Evolutionary conservation across 1,139 yeast species (phyloP), one percentile per base, ranked within the genome.

Genomic region (Hansenula sp.): DNA sequence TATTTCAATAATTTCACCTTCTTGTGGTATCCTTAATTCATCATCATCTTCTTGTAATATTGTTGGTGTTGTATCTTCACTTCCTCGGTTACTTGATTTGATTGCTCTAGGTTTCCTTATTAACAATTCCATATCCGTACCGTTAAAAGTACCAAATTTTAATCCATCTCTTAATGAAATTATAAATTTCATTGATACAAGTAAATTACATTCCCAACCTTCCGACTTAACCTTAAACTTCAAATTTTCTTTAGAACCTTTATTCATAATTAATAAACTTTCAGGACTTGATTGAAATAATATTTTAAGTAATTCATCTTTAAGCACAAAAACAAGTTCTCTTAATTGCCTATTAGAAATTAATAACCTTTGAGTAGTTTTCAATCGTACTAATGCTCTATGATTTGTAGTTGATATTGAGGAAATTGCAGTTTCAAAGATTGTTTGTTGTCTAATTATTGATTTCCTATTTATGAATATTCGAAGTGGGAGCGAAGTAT

Each of bases 381-480:
- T 32, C 28, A 41, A 17, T 12, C 35, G 13, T 3, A 41, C 37
- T 11, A 51, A 22, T 1, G 52, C 48, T 16, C 45, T 37, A 26
- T 49, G 53, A 26, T 34, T 43, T 12, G 35, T 39, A 1, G 52
- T 49, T 12, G 45, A 43, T 2, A 45, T 43, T 8, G 52, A 43
- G 2, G 52, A 44, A 3, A 49, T 44, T 3, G 48, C 52, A 10
- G 51, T 43, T 36, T 50, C 48, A 26, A 49, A 48, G 8, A 43
- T 32, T 19, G 28, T 42, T 35, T 25, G 18, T 26, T 43, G 35
- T 27, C 36, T 41, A 10, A 37, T 24, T 11, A 46, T 39, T 17
- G 47, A 47, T 34, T 41, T 47, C 18, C 52, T 34, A 32, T 48
- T 47, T 29, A 45, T 42, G 38, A 47, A 50, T 26, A 50, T 39